phyloP scores from a whole-genome alignment of 495 filamentous ascomycete species.

The Tuber melanosporum region DNA sequence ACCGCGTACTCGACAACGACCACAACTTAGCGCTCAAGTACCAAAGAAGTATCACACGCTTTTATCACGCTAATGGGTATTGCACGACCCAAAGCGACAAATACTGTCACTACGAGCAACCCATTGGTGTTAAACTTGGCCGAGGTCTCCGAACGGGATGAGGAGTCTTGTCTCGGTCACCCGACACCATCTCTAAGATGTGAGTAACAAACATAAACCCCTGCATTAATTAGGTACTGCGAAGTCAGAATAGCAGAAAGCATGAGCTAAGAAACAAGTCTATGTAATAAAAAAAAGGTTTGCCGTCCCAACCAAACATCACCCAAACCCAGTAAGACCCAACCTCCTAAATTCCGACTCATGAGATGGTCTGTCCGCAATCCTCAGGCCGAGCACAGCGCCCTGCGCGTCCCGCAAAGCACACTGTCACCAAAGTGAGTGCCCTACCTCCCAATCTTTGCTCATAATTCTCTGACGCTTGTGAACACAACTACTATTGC shows the following conservation, averaged over 20 bases:
- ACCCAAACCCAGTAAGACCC: not conserved
- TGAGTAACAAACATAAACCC: not conserved
- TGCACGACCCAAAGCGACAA: not conserved
- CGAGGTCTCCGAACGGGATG: not conserved
- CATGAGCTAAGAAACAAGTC: not conserved
- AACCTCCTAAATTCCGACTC: not conserved
- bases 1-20: not conserved
- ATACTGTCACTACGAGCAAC: not conserved
- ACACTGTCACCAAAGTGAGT: not conserved
- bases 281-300: not conserved
- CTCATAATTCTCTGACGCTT: too few relatives aligned
- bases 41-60: not conserved
- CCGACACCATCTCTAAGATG: too few relatives aligned
- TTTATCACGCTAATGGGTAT: not conserved
- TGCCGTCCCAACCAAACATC: not conserved
- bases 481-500: too few relatives aligned
- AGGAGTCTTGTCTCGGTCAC: too few relatives aligned
- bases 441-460: not conserved
- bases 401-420: too few relatives aligned
- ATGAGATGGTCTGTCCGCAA: not conserved
- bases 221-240: not conserved
- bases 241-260: not conserved
- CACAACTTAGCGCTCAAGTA: not conserved
- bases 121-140: not conserved
- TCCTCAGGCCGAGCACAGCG: not conserved